phyloP scores from a whole-genome alignment of 352 stramenopile species.

The Globisporangium takayamanum region DNA sequence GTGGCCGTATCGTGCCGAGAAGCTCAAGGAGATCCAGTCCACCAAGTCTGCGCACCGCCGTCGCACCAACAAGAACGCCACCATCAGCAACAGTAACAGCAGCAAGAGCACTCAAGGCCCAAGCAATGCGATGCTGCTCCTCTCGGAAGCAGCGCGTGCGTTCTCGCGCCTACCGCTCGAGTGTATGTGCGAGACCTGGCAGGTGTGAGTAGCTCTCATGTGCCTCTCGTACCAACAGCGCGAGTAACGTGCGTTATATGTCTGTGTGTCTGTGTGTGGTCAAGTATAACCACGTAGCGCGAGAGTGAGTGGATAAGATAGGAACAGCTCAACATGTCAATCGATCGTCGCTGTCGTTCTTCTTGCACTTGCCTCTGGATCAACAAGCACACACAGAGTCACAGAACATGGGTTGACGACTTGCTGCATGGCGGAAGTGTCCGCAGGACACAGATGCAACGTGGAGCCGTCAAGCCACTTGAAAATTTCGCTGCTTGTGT shows the following conservation, averaged over 20 bases:
- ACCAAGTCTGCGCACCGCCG: background rate
- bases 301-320: background rate
- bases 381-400: background rate
- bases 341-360: background rate
- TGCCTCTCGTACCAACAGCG: too few relatives aligned
- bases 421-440: too few relatives aligned
- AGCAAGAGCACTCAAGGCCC: conserved; percentile 3
- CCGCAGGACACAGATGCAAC: too few relatives aligned
- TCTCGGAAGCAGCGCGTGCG: conserved; percentile 33
- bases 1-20: conserved; percentile 50
- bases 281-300: background rate
- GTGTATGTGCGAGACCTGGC: conserved; percentile 17
- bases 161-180: conserved; percentile 35
- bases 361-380: background rate
- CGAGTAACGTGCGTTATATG: background rate
- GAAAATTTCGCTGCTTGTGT: too few relatives aligned
- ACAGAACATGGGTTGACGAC: too few relatives aligned
- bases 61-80: conserved; percentile 17
- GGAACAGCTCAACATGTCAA: background rate
- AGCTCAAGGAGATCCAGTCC: conserved; percentile 36
- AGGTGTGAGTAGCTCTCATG: background rate
- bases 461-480: too few relatives aligned
- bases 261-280: background rate
- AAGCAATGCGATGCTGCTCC: conserved; percentile 5
- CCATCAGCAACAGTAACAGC: conserved; percentile 12